phyloP scores from a whole-genome alignment of 225 moss, liverwort and hornwort species.

The Anthoceros angustus region DNA sequence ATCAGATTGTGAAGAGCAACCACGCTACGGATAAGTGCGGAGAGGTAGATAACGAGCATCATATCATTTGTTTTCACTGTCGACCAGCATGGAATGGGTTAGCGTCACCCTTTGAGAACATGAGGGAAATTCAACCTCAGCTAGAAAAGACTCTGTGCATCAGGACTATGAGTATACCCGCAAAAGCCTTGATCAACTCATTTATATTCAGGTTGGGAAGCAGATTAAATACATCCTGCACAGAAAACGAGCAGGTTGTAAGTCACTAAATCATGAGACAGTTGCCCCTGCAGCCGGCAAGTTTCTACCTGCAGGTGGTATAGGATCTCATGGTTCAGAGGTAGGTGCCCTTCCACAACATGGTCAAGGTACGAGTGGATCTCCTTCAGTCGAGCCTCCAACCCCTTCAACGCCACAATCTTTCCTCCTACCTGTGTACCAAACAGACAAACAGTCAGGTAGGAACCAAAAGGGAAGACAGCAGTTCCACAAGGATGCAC shows the following conservation, averaged over 20 bases:
- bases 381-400: slow-evolving; percentile 92
- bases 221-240: slow-evolving; percentile 94
- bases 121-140: no score
- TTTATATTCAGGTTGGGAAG: slow-evolving; percentile 94
- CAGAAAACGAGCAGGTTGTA: no score
- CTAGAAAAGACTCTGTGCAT: not conserved
- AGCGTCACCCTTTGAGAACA: not conserved
- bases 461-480: not conserved
- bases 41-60: slow-evolving; percentile 98
- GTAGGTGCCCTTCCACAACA: slow-evolving; percentile 88
- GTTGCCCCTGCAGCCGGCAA: not conserved
- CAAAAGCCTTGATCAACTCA: slow-evolving; percentile 91
- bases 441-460: not conserved
- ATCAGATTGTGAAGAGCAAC: slow-evolving; percentile 96
- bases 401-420: slow-evolving; percentile 87
- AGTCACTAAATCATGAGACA: slow-evolving; percentile 7
- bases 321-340: slow-evolving; percentile 92
- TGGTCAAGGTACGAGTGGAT: slow-evolving; percentile 90
- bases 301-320: slow-evolving; percentile 69
- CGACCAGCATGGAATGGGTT: not conserved
- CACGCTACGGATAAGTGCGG: slow-evolving; percentile 94
- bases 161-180: slow-evolving; percentile 33
- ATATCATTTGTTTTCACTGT: slow-evolving; percentile 99
- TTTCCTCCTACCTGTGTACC: slow-evolving; percentile 78
- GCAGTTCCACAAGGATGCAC: not conserved